Evolutionary conservation across 805 yeast species (phyloP).

Genomic region (Candida anglica): DNA sequence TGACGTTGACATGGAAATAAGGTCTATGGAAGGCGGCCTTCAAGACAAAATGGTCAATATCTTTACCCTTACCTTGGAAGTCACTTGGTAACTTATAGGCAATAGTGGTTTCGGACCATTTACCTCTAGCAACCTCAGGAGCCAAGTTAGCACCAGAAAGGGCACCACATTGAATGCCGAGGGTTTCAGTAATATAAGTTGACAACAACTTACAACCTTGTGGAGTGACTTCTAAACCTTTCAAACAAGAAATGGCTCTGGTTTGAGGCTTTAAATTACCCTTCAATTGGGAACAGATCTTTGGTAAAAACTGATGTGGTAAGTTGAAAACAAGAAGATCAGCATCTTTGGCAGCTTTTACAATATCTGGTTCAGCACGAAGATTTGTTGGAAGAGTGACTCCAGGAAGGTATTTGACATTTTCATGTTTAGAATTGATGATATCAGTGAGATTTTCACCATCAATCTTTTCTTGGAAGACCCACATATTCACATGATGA

Average conservation of each 20-base stretch:
- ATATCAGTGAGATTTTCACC: conserved; percentile 84
- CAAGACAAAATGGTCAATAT: conserved; percentile 67
- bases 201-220: conserved; percentile 83
- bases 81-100: conserved; percentile 79
- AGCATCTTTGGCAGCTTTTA: conserved; percentile 71
- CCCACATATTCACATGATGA: conserved; percentile 91
- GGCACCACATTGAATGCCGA: conserved; percentile 93
- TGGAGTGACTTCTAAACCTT: conserved; percentile 87
- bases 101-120: conserved; percentile 97
- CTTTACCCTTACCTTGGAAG: conserved; percentile 62
- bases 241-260: conserved; percentile 91
- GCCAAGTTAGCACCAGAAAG: conserved; percentile 97
- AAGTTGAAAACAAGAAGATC: conserved; percentile 90
- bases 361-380: conserved; percentile 80
- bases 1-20: conserved; percentile 93
- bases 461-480: conserved; percentile 76
- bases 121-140: conserved; percentile 90
- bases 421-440: conserved; percentile 87
- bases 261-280: conserved; percentile 69
- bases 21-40: conserved; percentile 93
- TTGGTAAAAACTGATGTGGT: conserved; percentile 92
- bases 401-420: conserved; percentile 90
- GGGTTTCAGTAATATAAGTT: conserved; percentile 69
- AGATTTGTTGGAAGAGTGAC: conserved; percentile 83
- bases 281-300: conserved; percentile 69